Base-by-base conservation (phyloP, 164 flowering plant species). In the Magnolia kwangsiensis region DNA sequence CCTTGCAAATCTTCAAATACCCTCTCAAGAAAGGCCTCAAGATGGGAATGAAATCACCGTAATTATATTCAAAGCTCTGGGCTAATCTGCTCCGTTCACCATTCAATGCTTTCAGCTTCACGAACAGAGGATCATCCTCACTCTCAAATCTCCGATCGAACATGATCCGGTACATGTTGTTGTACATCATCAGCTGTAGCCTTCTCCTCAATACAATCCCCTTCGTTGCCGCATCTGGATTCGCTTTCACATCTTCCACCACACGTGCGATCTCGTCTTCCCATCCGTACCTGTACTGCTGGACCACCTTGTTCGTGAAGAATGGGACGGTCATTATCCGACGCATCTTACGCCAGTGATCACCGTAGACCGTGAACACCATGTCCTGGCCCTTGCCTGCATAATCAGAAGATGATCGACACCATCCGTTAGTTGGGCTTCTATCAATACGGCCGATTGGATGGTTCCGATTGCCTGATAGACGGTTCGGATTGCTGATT, bases 281-380 rank as follows among this genome's bases (percentile, higher is more conserved):
- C 95, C 95, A 93, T 2, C 94, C 94, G 51, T 6, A 21, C 67
- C 95, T 69, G 78, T 93, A 86, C 82, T 91, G 95, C 80, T 90
- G 97, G 8, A 93, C 97, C 5, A 92, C 97, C 84, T 90, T 93
- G 86, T 93, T 91, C 8, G 97, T 93, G 84, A 93, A 93, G 77
- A 93, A 93, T 4, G 97, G 97, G 2, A 93, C 93, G 19, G 97
- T 93, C 97, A 93, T 93, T 83, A 93, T 93, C 50, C 97, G 63
- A 24, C 97, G 27, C 97, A 93, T 93, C 86, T 93, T 93, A 73
- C 97, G 72, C 97, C 97, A 92, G 71, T 90, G 97, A 83, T 92
- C 97, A 0, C 97, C 97, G 82, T 91, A 91, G 20, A 91, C 91
- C 0, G 97, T 93, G 80, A 93, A 93, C 67, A 93, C 97, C 97